phyloP scores from a whole-genome alignment of 2,329 filamentous ascomycete genomes.

The Nemania serpens region DNA sequence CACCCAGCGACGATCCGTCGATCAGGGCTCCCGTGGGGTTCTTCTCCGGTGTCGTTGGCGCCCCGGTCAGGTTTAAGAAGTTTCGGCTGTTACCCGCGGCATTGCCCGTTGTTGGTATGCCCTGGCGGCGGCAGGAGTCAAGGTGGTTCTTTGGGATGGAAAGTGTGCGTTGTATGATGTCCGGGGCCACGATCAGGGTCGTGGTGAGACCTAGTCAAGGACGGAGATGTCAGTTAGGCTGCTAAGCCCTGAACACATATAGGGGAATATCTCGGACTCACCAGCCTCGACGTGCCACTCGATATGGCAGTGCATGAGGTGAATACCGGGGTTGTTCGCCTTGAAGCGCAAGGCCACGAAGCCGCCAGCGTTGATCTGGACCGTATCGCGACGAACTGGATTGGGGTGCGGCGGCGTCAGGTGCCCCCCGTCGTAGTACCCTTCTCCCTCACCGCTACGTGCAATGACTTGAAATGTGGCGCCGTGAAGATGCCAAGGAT shows the following conservation, averaged over 20 bases:
- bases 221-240: neutral
- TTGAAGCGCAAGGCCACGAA: conserved; percentile 20
- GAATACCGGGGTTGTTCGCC: conserved; percentile 17
- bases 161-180: conserved; percentile 15
- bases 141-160: conserved; percentile 14
- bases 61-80: conserved; percentile 13
- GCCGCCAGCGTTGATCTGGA: conserved; percentile 18
- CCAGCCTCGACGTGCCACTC: conserved; percentile 24
- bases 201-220: conserved; percentile 13
- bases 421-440: conserved; percentile 6
- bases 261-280: neutral
- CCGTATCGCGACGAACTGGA: conserved; percentile 23
- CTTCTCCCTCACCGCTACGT: conserved; percentile 6
- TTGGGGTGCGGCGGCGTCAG: conserved; percentile 12
- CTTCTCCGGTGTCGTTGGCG: conserved; percentile 1
- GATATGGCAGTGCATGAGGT: conserved; percentile 24
- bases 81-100: conserved; percentile 12
- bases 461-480: conserved; percentile 17
- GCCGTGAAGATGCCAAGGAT: conserved; percentile 24
- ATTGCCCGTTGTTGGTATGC: conserved; percentile 18
- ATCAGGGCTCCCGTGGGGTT: conserved; percentile 19
- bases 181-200: conserved; percentile 17
- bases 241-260: neutral
- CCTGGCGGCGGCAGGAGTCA: conserved; percentile 16
- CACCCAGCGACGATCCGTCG: neutral